Evolutionary conservation across 108 stramenopile species (phyloP).

Genomic region (Bacterosira constricta): DNA sequence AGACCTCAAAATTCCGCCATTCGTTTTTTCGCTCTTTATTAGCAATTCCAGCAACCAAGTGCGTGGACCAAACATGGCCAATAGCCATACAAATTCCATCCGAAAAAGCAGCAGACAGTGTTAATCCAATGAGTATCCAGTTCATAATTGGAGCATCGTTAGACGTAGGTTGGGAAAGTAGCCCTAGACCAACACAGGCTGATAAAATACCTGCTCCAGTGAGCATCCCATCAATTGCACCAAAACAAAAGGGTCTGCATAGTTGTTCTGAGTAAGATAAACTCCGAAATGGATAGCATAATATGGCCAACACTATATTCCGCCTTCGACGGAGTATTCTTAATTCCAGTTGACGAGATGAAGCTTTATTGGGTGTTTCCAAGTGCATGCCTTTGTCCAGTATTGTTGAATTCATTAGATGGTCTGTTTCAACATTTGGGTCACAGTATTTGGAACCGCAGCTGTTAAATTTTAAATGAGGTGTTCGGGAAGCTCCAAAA

Average conservation of each 20-base stretch:
- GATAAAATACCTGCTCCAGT: constrained; percentile 71
- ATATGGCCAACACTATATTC: constrained; percentile 7
- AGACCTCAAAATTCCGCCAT: constrained; percentile 39
- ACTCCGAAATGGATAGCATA: constrained; percentile 33
- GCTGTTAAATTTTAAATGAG: no score
- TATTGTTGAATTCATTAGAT: neutral
- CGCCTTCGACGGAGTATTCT: constrained; percentile 14
- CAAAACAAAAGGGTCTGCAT: constrained; percentile 71
- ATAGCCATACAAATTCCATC: constrained; percentile 81
- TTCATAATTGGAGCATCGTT: neutral
- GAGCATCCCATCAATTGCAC: constrained; percentile 80
- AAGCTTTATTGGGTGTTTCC: neutral
- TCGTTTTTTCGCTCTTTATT: constrained; percentile 54
- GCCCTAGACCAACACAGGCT: constrained; percentile 62
- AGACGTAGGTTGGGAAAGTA: constrained; percentile 28
- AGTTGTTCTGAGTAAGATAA: constrained; percentile 18
- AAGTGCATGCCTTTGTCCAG: constrained; percentile 10
- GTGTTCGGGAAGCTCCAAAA: no score
- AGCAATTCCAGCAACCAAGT: constrained; percentile 40
- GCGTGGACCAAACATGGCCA: constrained; percentile 80
- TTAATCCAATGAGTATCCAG: constrained; percentile 55
- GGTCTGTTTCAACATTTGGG: neutral
- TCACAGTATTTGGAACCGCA: neutral
- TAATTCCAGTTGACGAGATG: constrained; percentile 1
- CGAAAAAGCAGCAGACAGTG: constrained; percentile 62